Evolutionary conservation across 768 basidiomycete species (phyloP), one percentile per base, ranked within the genome.

Genomic region (Boletus edulis): DNA sequence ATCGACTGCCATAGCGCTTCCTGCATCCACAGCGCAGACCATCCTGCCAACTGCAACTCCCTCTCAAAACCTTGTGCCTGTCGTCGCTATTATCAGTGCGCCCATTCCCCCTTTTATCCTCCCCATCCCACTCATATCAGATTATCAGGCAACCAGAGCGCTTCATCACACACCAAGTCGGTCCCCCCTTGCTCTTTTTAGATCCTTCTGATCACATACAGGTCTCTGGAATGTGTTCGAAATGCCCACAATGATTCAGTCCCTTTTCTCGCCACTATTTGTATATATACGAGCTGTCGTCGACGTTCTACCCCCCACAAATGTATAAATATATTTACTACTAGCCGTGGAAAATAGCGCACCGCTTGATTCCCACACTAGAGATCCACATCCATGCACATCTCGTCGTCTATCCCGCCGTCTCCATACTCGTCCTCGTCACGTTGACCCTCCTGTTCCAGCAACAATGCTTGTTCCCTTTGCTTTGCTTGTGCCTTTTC

Each of bases 401-500:
- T 79, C 46, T 72, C 76, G 61, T 90, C 86, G 24, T 79, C 78
- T 52, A 91, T 78, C 13, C 85, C 89, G 3, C 84, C 86, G 59
- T 87, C 83, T 8, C 72, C 77, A 61, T 84, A 87, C 46, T 87
- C 84, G 34, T 89, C 85, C 35, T 80, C 78, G 27, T 78, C 73
- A n/a, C n/a, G 38, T 24, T 48, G 47, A 27, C 49, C 62, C 60
- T 75, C 38, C 49, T 62, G 57, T 58, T 76, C 81, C 27, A 75
- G 71, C 55, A 81, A 75, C 22, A 82, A 60, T 40, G 79, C 82
- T 18, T 86, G 77, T 46, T 82, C 88, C 67, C 81, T 84, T 61
- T 93, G 90, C 65, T 89, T 89, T 34, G 80, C 80, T 69, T 97
- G 94, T 42, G 87, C 87, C 68, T 85, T 88, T 64, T 92, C 82